Evolutionary conservation across 257 asterid genomes (phyloP), one percentile per base, ranked within the genome.

Genomic region (Plantago elongata): DNA sequence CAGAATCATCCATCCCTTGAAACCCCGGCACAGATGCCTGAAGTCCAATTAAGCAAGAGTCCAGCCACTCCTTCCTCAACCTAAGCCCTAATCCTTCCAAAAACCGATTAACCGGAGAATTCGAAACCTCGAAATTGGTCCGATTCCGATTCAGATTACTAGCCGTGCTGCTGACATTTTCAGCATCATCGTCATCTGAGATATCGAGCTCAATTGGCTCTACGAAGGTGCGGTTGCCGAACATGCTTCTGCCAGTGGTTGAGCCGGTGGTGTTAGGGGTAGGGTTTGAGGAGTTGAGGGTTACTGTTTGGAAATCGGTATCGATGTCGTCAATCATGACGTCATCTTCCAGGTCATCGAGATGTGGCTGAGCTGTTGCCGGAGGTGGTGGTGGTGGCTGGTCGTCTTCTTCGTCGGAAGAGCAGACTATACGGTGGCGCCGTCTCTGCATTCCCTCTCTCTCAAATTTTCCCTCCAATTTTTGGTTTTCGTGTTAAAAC

Each of bases 51-150:
- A 93, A 67, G 45, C 96, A 87, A 14, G 95, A 79, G 16, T 85
- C 84, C 72, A 93, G 37, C 99, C 99, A 92, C 40, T 83, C 94
- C 48, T 67, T 73, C 69, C 67, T 79, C 67, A 89, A 61, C 59
- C 83, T 66, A 44, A 93, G 51, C 54, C 97, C 99, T 73, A 80
- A 52, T 9, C 72, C 60, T 66, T 75, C 81, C 76, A 93, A 71
- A 59, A 73, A 67, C 55, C 69, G 71, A 55, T 79, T 75, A 29
- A 81, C 83, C 11, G 80, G 76, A 59, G 88, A 75, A 44, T 73
- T 81, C 9, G 81, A 79, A 43, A 66, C 75, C 62, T 42, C 65
- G 17, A 68, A 51, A 48, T 16, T 4, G 49, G 59, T 34, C 11
- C 8, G 27, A 22, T 22, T 34, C 11, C 8, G 27, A 22, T 22